Conservation (phyloP, 345 rosid species). For the Cardamine resedifolia region DNA sequence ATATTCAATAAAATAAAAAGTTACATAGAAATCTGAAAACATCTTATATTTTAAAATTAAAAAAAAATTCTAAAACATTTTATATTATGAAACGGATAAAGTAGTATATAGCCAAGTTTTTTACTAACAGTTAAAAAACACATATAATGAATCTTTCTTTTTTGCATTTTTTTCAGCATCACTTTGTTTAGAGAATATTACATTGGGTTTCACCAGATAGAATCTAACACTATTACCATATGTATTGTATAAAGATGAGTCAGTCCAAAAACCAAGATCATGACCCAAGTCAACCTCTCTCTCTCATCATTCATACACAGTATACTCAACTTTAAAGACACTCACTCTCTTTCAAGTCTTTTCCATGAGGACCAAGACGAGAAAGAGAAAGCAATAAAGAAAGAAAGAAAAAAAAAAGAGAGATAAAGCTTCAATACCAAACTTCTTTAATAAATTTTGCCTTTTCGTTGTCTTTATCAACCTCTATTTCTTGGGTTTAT, state of each 20-base stretch:
- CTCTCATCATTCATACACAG: conserved; percentile 27
- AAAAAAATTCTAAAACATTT: too few relatives aligned
- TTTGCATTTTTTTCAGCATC: conserved; percentile 20
- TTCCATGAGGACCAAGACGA: conserved; percentile 26
- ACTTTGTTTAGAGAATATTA: conserved; percentile 23
- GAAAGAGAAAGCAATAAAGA: conserved; percentile 40
- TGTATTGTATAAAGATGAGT: conserved; percentile 27
- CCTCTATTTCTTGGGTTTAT: not conserved
- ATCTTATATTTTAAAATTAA: too few relatives aligned
- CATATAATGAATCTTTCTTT: not conserved
- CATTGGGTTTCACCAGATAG: conserved; percentile 36
- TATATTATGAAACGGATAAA: too few relatives aligned
- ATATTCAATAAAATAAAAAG: too few relatives aligned
- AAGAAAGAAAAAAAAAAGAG: not conserved
- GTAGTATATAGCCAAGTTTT: not conserved
- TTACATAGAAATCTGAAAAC: too few relatives aligned
- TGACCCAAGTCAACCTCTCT: conserved; percentile 38
- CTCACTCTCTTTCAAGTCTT: conserved; percentile 23
- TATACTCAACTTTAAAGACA: conserved; percentile 36
- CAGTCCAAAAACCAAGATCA: conserved; percentile 38
- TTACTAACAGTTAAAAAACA: not conserved
- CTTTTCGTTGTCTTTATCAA: conserved; percentile 24
- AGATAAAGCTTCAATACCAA: conserved; percentile 24
- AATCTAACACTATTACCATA: conserved; percentile 32
- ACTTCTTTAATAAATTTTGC: conserved; percentile 24